Conservation (phyloP, 106 monocot genomes). For the Posidonia australis region DNA sequence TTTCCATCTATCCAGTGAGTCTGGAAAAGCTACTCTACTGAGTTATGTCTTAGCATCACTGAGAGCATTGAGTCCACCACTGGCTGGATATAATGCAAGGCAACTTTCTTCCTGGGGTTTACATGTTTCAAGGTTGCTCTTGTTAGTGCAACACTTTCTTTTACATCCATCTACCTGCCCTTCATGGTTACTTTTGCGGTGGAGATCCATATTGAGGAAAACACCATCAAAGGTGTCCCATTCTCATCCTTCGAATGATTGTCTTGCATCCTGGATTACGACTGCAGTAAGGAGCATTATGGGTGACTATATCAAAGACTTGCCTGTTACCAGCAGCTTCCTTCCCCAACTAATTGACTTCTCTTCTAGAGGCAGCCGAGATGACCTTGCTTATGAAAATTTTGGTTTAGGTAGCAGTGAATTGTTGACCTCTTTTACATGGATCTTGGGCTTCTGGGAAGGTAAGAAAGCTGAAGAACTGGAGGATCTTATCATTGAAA, state of each 20-base stretch:
- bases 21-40: constrained; percentile 44
- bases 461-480: constrained; percentile 55
- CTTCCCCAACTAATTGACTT: constrained; percentile 76
- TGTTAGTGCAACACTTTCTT: constrained; percentile 71
- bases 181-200: constrained; percentile 61
- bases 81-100: constrained; percentile 27
- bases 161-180: constrained; percentile 58
- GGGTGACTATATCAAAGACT: constrained; percentile 30
- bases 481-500: constrained; percentile 72
- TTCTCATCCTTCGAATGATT: constrained; percentile 26
- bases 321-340: constrained; percentile 22
- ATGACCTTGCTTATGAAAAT: constrained; percentile 18
- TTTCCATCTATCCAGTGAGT: constrained; percentile 60
- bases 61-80: constrained; percentile 27
- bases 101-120: constrained; percentile 72
- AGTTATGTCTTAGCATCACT: constrained; percentile 42
- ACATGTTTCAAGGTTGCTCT: constrained; percentile 58
- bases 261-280: constrained; percentile 45
- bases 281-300: constrained; percentile 28
- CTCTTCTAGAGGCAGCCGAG: constrained; percentile 21
- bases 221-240: constrained; percentile 15
- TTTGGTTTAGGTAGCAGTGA: constrained; percentile 43
- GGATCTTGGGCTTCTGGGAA: constrained; percentile 61
- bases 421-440: constrained; percentile 29
- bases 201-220: constrained; percentile 64